These are phyloP conservation scores for Phoma herbarum DNA, from an alignment of 2,329 filamentous ascomycete genomes.

Conservation along the genomic window DNA sequence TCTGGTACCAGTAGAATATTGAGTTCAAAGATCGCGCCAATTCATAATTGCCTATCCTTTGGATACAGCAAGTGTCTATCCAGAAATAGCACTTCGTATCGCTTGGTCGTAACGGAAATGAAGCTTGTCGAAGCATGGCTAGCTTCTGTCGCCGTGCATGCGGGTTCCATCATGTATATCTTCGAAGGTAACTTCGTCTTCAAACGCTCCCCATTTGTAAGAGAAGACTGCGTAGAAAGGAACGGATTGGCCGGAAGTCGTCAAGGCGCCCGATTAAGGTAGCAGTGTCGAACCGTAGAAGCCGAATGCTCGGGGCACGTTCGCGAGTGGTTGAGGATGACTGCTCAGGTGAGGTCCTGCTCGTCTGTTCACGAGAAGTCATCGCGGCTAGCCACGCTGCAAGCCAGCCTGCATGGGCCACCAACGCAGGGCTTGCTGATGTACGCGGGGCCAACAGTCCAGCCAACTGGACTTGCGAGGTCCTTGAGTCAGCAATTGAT, in stretches of 20 bases:
- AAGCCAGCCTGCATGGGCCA: neutral
- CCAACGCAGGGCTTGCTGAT: slow-evolving; percentile 1
- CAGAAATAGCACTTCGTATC: neutral
- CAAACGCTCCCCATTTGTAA: neutral
- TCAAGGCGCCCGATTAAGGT: neutral
- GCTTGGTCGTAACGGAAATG: neutral
- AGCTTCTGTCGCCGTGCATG: neutral
- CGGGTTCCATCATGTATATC: neutral
- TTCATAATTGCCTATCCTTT: neutral
- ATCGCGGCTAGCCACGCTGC: no score
- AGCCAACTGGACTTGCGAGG: neutral
- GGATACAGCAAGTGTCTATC: neutral
- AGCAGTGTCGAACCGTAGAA: neutral
- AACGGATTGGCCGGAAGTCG: neutral
- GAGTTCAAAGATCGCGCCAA: neutral
- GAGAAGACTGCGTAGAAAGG: neutral
- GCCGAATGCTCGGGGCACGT: neutral
- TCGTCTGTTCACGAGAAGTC: no score
- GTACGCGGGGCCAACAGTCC: neutral
- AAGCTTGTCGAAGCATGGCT: neutral
- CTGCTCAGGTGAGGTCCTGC: no score
- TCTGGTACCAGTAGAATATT: neutral
- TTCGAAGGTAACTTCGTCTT: neutral
- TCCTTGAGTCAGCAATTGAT: neutral
- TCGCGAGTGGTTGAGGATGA: no score